A percentile compares a stretch with the other conserved stretches of the same genome.
phyloP scores from a whole-genome alignment of 441 rosid genomes.

The Manihot esculenta region DNA sequence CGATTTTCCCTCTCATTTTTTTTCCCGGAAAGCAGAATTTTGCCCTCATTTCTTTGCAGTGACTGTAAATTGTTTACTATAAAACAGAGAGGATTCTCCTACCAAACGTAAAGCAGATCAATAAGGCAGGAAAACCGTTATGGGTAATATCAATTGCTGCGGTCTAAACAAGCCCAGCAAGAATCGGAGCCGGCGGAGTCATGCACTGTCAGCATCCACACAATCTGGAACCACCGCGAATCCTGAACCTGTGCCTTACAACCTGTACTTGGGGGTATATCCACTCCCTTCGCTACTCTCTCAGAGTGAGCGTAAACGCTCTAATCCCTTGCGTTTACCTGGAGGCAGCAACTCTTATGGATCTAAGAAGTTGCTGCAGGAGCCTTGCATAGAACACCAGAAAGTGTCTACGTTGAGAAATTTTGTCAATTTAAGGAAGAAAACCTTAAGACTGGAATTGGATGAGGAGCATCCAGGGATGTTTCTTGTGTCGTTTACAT shows the following conservation, averaged over 20 bases:
- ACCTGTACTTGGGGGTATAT: conserved; percentile 69
- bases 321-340: conserved; percentile 52
- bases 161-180: conserved; percentile 1
- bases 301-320: conserved; percentile 58
- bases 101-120: too few relatives aligned
- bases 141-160: conserved; percentile 70
- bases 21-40: background rate
- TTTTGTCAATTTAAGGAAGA: conserved; percentile 86
- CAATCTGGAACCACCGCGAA: conserved; percentile 58
- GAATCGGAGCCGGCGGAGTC: conserved; percentile 41
- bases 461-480: conserved; percentile 69
- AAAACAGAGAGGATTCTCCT: too few relatives aligned
- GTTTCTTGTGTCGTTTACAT: conserved; percentile 73
- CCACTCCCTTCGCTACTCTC: conserved; percentile 66
- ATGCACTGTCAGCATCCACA: conserved; percentile 44
- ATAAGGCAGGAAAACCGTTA: conserved; percentile 11
- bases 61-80: background rate
- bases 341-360: conserved; percentile 63
- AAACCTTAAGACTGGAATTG: conserved; percentile 59
- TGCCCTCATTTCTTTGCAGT: background rate
- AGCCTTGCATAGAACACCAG: conserved; percentile 87
- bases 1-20: background rate
- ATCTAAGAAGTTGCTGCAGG: conserved; percentile 45
- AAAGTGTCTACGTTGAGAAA: conserved; percentile 77
- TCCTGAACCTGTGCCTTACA: conserved; percentile 47